A percentile compares a stretch with the other conserved stretches of the same genome.
Evolutionary conservation across 441 rosid species (phyloP).

Genomic region (Mallotus japonicus): DNA sequence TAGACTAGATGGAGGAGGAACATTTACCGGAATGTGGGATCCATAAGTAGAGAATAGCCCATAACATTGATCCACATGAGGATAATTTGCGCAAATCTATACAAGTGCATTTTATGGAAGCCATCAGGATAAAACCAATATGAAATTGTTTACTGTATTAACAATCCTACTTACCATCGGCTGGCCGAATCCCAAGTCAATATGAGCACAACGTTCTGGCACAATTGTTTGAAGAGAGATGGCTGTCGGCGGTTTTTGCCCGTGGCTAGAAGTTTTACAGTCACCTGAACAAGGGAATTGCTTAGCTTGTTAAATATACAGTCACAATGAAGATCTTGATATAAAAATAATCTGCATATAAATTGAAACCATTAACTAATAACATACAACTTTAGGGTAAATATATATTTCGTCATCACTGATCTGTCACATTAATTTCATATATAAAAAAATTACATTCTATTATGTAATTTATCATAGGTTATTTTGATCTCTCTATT

Average conservation of each 20-base stretch:
- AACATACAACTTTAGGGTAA: too few species aligned
- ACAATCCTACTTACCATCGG: slow-evolving; percentile 42
- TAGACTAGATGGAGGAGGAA: neutral
- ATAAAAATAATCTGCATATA: too few species aligned
- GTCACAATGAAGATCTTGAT: neutral
- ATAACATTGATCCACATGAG: slow-evolving; percentile 57
- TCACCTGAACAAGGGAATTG: slow-evolving; percentile 44
- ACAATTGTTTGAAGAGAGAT: slow-evolving; percentile 49
- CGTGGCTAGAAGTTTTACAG: slow-evolving; percentile 47
- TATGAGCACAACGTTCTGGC: slow-evolving; percentile 43
- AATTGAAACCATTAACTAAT: too few species aligned
- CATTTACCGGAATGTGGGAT: slow-evolving; percentile 54
- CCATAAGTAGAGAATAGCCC: slow-evolving; percentile 71
- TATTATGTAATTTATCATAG: too few species aligned
- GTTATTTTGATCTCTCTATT: too few species aligned
- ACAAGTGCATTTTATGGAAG: slow-evolving; percentile 3
- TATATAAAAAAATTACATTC: too few species aligned
- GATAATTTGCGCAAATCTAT: slow-evolving; percentile 64
- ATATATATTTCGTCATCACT: too few species aligned
- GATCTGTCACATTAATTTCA: too few species aligned
- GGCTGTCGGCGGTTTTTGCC: slow-evolving; percentile 40
- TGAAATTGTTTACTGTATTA: slow-evolving; percentile 2
- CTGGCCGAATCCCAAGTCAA: slow-evolving; percentile 65
- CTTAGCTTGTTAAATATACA: slow-evolving; percentile 12
- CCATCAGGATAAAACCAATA: neutral